Evolutionary conservation across 192 early-diverging fungal genomes (phyloP).

Genomic region (Chytriomyces sp.): DNA sequence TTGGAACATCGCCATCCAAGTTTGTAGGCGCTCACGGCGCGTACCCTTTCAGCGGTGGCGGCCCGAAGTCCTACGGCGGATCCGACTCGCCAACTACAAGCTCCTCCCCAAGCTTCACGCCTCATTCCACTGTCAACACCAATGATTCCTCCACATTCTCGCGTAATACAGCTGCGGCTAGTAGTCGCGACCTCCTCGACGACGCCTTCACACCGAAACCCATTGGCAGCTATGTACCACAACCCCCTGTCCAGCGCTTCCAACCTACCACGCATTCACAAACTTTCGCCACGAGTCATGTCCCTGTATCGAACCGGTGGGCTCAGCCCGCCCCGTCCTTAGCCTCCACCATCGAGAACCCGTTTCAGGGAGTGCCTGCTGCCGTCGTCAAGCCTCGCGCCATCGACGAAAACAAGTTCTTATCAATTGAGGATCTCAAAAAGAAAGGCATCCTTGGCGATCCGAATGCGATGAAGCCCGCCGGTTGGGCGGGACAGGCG

Average conservation of each 20-base stretch:
- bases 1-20: not conserved
- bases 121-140: no score
- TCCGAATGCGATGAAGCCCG: not conserved
- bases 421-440: constrained; percentile 18
- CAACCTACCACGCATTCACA: not conserved
- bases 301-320: no score
- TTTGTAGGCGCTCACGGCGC: not conserved
- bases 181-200: constrained; percentile 20
- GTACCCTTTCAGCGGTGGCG: not conserved
- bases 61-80: not conserved
- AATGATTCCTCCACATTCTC: no score
- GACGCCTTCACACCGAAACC: constrained; percentile 24
- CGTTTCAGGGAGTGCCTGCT: not conserved
- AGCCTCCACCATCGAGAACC: constrained; percentile 3
- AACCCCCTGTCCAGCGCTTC: not conserved
- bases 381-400: not conserved
- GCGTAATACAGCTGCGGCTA: not conserved
- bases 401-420: constrained; percentile 32
- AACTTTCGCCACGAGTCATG: no score
- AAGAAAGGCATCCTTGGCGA: constrained; percentile 13
- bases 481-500: no score
- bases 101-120: no score
- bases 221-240: not conserved
- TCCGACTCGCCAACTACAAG: no score
- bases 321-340: no score